Evolutionary conservation across 83 land plant species (phyloP).

Genomic region (Picea abies): DNA sequence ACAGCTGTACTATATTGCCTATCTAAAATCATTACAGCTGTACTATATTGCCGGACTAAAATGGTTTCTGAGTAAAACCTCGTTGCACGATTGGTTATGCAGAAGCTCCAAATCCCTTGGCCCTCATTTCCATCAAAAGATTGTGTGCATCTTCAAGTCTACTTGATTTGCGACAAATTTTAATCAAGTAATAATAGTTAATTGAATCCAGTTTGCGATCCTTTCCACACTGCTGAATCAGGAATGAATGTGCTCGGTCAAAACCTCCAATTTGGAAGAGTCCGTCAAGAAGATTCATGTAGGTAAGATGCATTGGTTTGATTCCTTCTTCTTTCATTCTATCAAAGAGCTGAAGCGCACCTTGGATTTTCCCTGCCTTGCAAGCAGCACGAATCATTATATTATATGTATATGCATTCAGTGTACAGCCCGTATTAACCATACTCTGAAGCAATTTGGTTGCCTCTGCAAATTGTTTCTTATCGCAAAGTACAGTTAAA

Average conservation of each 20-base stretch:
- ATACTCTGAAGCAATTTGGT: background rate
- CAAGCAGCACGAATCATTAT: conserved; percentile 3
- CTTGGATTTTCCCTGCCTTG: background rate
- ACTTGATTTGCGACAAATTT: background rate
- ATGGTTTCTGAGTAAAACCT: background rate
- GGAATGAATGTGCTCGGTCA: conserved; percentile 1
- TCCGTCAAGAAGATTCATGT: background rate
- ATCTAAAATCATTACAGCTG: background rate
- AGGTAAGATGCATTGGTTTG: background rate
- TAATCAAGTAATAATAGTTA: background rate
- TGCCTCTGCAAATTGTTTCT: background rate
- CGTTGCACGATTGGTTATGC: background rate
- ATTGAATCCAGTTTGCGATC: background rate
- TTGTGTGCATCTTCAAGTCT: background rate
- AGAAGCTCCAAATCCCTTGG: background rate
- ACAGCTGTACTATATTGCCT: background rate
- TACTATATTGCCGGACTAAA: too few species aligned
- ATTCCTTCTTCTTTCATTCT: conserved; percentile 5
- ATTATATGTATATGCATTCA: background rate
- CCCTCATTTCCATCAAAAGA: background rate
- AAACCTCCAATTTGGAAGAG: background rate
- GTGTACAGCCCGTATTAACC: background rate
- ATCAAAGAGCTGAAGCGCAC: background rate
- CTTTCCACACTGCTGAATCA: background rate
- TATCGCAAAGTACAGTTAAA: background rate